phyloP scores from a whole-genome alignment of 1,284 basidiomycete species.

The Trametes versicolor region DNA sequence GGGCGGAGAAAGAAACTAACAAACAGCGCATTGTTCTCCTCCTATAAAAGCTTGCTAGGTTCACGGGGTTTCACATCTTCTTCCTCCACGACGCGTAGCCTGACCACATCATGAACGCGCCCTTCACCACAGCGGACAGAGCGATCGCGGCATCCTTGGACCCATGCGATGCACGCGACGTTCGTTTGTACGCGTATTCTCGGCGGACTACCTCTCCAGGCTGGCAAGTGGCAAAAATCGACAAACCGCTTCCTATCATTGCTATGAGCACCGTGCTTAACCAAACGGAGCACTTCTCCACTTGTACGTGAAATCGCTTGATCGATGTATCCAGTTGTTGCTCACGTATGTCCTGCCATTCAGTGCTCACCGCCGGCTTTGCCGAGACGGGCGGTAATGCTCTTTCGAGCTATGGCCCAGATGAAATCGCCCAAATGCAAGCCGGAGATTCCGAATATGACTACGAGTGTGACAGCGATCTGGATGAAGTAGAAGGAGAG shows the following conservation, averaged over 20 bases:
- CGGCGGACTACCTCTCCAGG: constrained; percentile 10
- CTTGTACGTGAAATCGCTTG: constrained; percentile 11
- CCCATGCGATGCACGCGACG: constrained; percentile 23
- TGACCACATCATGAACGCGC: neutral
- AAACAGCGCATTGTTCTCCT: no score
- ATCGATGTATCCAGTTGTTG: neutral
- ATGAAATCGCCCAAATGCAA: constrained; percentile 20
- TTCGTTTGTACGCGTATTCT: constrained; percentile 34
- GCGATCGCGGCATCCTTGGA: constrained; percentile 10
- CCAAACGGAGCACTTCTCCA: constrained; percentile 27
- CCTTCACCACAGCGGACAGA: constrained; percentile 2
- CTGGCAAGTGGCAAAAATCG: constrained; percentile 10
- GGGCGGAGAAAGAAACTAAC: no score
- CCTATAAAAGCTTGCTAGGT: no score
- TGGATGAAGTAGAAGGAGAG: constrained; percentile 28
- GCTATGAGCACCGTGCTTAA: constrained; percentile 28
- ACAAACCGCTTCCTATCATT: constrained; percentile 26
- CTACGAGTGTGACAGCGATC: constrained; percentile 37
- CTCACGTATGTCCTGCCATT: neutral
- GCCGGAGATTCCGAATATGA: constrained; percentile 28
- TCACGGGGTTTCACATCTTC: no score
- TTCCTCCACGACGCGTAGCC: no score
- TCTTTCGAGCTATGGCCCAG: neutral
- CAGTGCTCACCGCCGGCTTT: constrained; percentile 32
- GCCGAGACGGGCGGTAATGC: constrained; percentile 18